phyloP scores from a whole-genome alignment of 805 yeast genomes.

The Komagataella pseudopastoris region DNA sequence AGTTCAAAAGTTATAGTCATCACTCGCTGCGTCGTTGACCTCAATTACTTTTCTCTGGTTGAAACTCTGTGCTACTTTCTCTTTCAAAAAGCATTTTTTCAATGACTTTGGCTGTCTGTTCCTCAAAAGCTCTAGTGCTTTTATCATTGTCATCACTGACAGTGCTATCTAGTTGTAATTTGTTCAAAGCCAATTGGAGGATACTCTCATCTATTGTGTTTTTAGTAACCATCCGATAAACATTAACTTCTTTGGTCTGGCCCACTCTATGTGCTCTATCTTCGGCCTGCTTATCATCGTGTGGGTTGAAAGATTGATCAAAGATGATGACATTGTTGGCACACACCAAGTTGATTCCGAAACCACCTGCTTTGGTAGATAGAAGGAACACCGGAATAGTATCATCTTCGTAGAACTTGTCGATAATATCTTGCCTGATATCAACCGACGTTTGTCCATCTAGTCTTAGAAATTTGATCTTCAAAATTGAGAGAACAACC shows the following conservation, averaged over 20 bases:
- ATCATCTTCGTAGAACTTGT: constrained; percentile 71
- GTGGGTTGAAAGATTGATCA: constrained; percentile 95
- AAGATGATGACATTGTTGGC: constrained; percentile 87
- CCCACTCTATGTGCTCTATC: constrained; percentile 98
- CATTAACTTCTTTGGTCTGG: constrained; percentile 73
- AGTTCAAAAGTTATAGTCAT: too few relatives aligned
- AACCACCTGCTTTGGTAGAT: constrained; percentile 97
- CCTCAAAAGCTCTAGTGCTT: constrained; percentile 24
- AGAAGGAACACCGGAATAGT: constrained; percentile 75
- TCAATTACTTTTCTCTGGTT: not conserved
- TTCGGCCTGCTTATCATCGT: constrained; percentile 97
- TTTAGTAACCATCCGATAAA: constrained; percentile 58
- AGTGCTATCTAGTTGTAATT: constrained; percentile 71
- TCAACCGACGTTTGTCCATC: constrained; percentile 96
- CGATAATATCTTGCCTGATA: constrained; percentile 83
- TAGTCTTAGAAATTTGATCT: constrained; percentile 63
- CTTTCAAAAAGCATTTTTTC: constrained; percentile 30
- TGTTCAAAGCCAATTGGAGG: constrained; percentile 73
- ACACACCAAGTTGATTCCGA: constrained; percentile 92
- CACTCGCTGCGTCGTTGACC: not conserved
- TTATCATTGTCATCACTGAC: constrained; percentile 30
- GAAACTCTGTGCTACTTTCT: not conserved
- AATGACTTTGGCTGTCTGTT: constrained; percentile 35
- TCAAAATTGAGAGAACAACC: constrained; percentile 46
- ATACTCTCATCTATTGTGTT: constrained; percentile 86